Evolutionary conservation across 1,139 yeast species (phyloP), one percentile per base, ranked within the genome.

Genomic region (Geotrichum carabidarum): DNA sequence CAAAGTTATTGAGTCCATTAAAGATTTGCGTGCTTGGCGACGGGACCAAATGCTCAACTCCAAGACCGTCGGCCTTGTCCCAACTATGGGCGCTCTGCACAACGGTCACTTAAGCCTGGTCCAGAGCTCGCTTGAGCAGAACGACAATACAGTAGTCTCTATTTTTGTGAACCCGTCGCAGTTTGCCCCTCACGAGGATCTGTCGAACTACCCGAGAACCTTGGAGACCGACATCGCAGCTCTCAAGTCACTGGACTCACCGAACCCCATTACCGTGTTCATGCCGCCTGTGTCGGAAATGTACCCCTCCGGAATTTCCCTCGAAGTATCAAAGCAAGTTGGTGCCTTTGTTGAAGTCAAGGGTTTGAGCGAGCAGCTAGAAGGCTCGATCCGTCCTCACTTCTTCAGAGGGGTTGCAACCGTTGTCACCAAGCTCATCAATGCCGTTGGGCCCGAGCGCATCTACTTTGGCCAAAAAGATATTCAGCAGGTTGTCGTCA

Each of bases 381-480:
- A 93, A 69, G 99, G 98, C 2, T 75, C 78, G 14, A 78, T 86
- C 6, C 76, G 99, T 59, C 99, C 99, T 2, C 89, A 85, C 54
- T 93, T 93, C 68, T 93, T 93, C 76, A 77, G 96, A 56, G 98
- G 99, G 8, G 98, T 93, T 12, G 95, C 98, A 22, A 93, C 99
- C 0, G 86, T 93, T 3, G 96, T 93, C 7, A 79, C 91, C 31
- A 93, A 93, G 67, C 74, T 93, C 42, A 77, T 93, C 59, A 89
- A 90, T 67, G 80, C 85, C 17, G 87, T 85, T 1, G 73, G 74
- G 30, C 96, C 98, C 1, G 80, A 80, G 1, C 71, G 70, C 27
- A 89, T 93, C 0, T 93, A 89, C 70, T 90, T 93, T 74, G 99
- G 99, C 30, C 98, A 93, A 68, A 93, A 93, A 67, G 99, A 93